Conservation (phyloP, 2,329 filamentous ascomycete genomes). For the Cadophora gregata region DNA sequence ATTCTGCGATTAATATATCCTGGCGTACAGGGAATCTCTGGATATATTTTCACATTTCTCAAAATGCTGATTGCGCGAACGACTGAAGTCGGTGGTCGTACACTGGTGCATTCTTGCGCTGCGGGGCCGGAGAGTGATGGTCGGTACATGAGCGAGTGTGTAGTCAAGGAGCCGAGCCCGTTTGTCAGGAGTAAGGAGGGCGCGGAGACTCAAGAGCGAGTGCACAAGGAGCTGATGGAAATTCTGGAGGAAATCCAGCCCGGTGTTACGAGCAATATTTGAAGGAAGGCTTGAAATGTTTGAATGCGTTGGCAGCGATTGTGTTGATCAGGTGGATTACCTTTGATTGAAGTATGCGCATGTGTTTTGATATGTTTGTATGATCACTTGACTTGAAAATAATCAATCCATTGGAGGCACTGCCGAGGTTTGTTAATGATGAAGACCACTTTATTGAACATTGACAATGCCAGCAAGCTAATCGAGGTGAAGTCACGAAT, state of each 20-base stretch:
- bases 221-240: constrained; percentile 51
- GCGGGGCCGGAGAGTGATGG: constrained; percentile 41
- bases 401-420: too few species aligned
- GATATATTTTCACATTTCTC: constrained; percentile 37
- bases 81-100: constrained; percentile 55
- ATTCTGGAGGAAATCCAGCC: constrained; percentile 52
- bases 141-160: constrained; percentile 33
- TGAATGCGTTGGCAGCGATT: too few species aligned
- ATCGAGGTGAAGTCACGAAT: too few species aligned
- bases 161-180: constrained; percentile 32
- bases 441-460: too few species aligned
- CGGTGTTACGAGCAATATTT: constrained; percentile 41
- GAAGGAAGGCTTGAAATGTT: too few species aligned
- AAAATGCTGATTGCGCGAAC: constrained; percentile 49
- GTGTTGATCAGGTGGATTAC: too few species aligned
- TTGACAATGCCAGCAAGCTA: too few species aligned
- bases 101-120: constrained; percentile 45
- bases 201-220: constrained; percentile 42
- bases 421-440: too few species aligned
- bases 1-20: background rate
- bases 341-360: too few species aligned
- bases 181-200: constrained; percentile 49
- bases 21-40: constrained; percentile 13
- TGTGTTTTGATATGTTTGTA: too few species aligned
- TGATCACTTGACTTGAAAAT: too few species aligned